phyloP scores from a whole-genome alignment of 208 protist species.

The Porcisia hertigi region DNA sequence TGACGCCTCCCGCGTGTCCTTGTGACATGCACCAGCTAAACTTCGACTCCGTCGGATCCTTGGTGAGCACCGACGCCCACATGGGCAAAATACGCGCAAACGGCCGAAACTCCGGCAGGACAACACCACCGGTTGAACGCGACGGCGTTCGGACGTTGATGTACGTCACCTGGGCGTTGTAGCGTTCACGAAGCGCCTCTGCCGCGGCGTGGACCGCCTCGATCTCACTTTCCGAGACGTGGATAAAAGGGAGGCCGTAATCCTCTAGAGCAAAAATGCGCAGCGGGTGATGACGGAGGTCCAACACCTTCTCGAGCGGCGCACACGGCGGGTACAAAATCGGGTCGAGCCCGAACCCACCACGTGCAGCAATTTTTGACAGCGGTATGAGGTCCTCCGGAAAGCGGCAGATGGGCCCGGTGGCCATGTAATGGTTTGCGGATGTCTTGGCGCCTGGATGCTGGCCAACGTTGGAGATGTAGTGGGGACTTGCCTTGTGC shows the following conservation, averaged over 20 bases:
- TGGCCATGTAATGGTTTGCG: slow-evolving; percentile 86
- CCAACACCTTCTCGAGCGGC: slow-evolving; percentile 54
- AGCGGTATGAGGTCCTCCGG: slow-evolving; percentile 84
- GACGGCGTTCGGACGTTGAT: slow-evolving; percentile 68
- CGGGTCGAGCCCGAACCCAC: slow-evolving; percentile 78
- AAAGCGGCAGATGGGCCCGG: slow-evolving; percentile 83
- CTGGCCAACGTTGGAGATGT: slow-evolving; percentile 84
- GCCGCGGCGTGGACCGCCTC: slow-evolving; percentile 62
- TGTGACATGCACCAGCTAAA: slow-evolving; percentile 71
- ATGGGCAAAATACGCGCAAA: slow-evolving; percentile 70
- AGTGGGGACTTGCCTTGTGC: slow-evolving; percentile 84
- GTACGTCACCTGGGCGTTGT: slow-evolving; percentile 69
- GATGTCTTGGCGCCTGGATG: slow-evolving; percentile 68
- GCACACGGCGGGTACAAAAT: slow-evolving; percentile 57
- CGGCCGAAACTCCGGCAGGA: slow-evolving; percentile 55
- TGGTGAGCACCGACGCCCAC: slow-evolving; percentile 65
- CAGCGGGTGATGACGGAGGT: slow-evolving; percentile 40
- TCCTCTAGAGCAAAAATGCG: slow-evolving; percentile 85
- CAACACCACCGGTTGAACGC: slow-evolving; percentile 55
- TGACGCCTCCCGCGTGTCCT: slow-evolving; percentile 38
- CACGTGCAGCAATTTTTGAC: slow-evolving; percentile 63
- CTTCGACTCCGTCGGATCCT: slow-evolving; percentile 60
- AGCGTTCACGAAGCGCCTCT: slow-evolving; percentile 49
- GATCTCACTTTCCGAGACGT: slow-evolving; percentile 50
- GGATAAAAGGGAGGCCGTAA: slow-evolving; percentile 61